Base-by-base conservation (phyloP, 495 filamentous ascomycete species). In the Wilcoxina mikolae region DNA sequence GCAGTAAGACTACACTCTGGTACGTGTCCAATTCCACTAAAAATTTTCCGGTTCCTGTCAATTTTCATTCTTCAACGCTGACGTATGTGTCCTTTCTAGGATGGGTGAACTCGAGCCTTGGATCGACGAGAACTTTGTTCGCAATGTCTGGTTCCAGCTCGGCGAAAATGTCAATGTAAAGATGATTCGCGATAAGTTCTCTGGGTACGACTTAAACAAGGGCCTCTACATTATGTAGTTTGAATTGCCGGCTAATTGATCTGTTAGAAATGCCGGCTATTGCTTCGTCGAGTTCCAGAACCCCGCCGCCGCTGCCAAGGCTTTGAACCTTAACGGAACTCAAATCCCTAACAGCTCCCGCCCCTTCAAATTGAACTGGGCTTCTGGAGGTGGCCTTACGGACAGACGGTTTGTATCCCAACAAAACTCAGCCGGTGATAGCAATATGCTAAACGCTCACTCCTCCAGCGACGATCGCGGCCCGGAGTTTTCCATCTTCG, bases 171-270 rank as follows among this genome's bases (percentile, higher is more conserved):
- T 99, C 62, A 95, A 95, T 64, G 91, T 99, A 44, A 99, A 99
- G 78, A 94, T 99, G 79, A 99, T 99, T 64, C 88, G 91, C 56
- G 91, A 99, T 73, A 94, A 95, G 70, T 95, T 94, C 68, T 96
- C 91, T 69, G 91, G 91, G 90, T 95, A 82, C 68, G 85, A 3
- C 44, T 18, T 46, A 12, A 24, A 18, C n/a, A 3, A 12, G 15
- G n/a, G 11, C 43, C 22, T 46, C 22, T 46, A 17, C 15, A 17
- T 24, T 46, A 15, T 7, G 31, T 7, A 15, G 7, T 15, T 15
- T 7, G 31, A 35, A 15, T 35, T 15, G 15, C 31, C 7, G 7
- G 43, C 43, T 46, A 46, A 46, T 20, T 24, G 12, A 51, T 44
- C 71, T 67, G 81, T 72, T 69, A 96, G 91, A 62, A 96, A 95